These are phyloP conservation scores for Tillandsia fasciculata DNA, from an alignment of 176 grass and related monocot genomes.

Conservation along the genomic window DNA sequence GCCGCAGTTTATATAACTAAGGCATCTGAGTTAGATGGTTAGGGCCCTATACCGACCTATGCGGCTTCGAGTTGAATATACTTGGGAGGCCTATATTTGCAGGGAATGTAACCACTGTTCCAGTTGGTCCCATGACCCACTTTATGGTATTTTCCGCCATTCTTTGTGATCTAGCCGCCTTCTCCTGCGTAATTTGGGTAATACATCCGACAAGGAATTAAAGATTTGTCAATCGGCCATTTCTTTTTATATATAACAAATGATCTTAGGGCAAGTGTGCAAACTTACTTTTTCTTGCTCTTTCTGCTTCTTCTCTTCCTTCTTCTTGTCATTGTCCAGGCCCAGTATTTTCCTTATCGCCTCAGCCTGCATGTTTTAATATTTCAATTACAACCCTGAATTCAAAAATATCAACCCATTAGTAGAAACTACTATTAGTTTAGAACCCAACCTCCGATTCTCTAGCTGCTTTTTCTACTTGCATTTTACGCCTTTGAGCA, in stretches of 20 bases:
- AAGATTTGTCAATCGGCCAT: background rate
- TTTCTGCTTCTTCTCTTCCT: slow-evolving; percentile 95
- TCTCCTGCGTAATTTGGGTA: slow-evolving; percentile 28
- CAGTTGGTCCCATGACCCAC: slow-evolving; percentile 64
- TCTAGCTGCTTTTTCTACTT: slow-evolving; percentile 63
- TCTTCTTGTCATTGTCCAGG: slow-evolving; percentile 82
- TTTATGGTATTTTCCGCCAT: slow-evolving; percentile 30
- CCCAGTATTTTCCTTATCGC: slow-evolving; percentile 92
- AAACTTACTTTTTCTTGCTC: slow-evolving; percentile 71
- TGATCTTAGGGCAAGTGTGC: background rate
- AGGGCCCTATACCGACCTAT: slow-evolving; percentile 25
- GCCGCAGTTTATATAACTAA: no score
- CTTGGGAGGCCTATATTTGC: slow-evolving; percentile 69
- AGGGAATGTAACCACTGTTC: slow-evolving; percentile 63
- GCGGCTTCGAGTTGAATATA: slow-evolving; percentile 68
- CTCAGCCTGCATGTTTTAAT: slow-evolving; percentile 45
- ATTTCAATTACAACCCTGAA: background rate
- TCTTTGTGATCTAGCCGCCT: slow-evolving; percentile 35
- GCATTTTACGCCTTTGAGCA: slow-evolving; percentile 64
- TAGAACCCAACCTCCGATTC: slow-evolving; percentile 47
- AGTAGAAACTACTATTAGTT: background rate
- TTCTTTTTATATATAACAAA: background rate
- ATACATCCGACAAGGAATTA: background rate
- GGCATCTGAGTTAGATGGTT: no score
- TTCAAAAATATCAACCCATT: background rate